Base-by-base conservation (phyloP, 345 rosid genomes). In the Citrus medica region DNA sequence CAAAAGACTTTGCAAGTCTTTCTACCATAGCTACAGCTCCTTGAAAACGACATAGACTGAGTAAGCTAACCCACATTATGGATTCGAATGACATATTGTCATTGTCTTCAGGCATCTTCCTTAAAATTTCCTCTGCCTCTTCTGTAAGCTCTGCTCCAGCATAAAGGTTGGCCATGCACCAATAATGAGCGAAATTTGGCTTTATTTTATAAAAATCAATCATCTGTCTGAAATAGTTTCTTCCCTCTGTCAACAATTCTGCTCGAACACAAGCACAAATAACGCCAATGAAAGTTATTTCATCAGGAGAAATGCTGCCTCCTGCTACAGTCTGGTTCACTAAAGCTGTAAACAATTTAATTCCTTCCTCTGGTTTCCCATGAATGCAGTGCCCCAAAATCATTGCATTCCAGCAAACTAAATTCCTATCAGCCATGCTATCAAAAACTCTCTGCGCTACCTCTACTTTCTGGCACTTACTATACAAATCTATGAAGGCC, bases 121-220 rank as follows among this genome's bases (percentile, higher is more conserved):
- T 87, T 58, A 93, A 67, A 59, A 81, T 71, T 71, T 84, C 87
- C 68, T 88, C 87, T 4, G 95, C 92, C 80, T 88, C 89, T 77
- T 82, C 76, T 68, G 79, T 27, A 9, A 82, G 78, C 65, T 90
- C 89, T 0, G 79, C 82, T 21, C 63, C 68, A 30, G 84, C 77
- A 75, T 89, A 89, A 42, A 93, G 90, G 84, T 91, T 90, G 73
- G 94, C 93, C 89, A 91, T 87, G 69, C 94, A 93, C 98, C 96
- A 93, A 81, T 28, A 81, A 83, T 93, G 95, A 38, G 89, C 92
- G 77, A 93, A 93, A 85, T 84, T 93, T 14, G 90, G 93, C 82
- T 87, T 93, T 77, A 93, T 72, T 56, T 84, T 68, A 35, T 85
- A 86, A 66, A 77, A 71, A 9, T 80, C 58, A 35, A 71, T 80